These are phyloP conservation scores for Rhizopus arrhizus DNA, from an alignment of 371 early-diverging fungal genomes.

Conservation along the genomic window DNA sequence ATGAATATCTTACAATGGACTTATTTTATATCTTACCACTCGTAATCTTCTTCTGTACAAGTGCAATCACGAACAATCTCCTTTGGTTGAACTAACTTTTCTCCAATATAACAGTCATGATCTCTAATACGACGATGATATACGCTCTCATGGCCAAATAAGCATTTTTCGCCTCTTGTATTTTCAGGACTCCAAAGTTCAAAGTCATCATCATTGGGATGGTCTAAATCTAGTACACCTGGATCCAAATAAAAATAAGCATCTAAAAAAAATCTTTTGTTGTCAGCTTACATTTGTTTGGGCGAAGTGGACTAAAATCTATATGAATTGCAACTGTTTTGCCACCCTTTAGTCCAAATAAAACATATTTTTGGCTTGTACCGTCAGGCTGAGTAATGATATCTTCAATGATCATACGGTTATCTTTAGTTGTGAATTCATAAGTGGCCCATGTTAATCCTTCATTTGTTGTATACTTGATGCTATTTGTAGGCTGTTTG, in stretches of 20 bases:
- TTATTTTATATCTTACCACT: slow-evolving; percentile 62
- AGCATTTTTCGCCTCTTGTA: slow-evolving; percentile 59
- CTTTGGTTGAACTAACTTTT: slow-evolving; percentile 61
- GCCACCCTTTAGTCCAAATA: slow-evolving; percentile 58
- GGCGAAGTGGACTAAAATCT: slow-evolving; percentile 75
- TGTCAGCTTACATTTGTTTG: slow-evolving; percentile 56
- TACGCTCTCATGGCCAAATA: slow-evolving; percentile 74
- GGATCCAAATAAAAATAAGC: background rate
- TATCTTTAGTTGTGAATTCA: slow-evolving; percentile 50
- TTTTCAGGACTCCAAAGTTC: slow-evolving; percentile 75
- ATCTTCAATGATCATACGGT: slow-evolving; percentile 58
- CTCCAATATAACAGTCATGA: slow-evolving; percentile 78
- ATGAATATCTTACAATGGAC: background rate
- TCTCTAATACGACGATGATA: slow-evolving; percentile 82
- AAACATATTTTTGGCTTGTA: slow-evolving; percentile 70
- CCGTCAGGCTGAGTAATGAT: slow-evolving; percentile 76
- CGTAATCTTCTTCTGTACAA: slow-evolving; percentile 84
- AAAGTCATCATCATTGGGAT: slow-evolving; percentile 69
- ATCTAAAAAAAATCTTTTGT: background rate
- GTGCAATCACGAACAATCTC: slow-evolving; percentile 62
- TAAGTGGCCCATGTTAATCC: slow-evolving; percentile 66
- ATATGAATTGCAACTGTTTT: slow-evolving; percentile 65
- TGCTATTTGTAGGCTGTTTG: slow-evolving; percentile 69
- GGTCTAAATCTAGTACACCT: slow-evolving; percentile 39
- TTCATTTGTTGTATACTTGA: slow-evolving; percentile 66